These are phyloP conservation scores for Ceratonia siliqua DNA, from an alignment of 306 rosid species.

Conservation along the genomic window DNA sequence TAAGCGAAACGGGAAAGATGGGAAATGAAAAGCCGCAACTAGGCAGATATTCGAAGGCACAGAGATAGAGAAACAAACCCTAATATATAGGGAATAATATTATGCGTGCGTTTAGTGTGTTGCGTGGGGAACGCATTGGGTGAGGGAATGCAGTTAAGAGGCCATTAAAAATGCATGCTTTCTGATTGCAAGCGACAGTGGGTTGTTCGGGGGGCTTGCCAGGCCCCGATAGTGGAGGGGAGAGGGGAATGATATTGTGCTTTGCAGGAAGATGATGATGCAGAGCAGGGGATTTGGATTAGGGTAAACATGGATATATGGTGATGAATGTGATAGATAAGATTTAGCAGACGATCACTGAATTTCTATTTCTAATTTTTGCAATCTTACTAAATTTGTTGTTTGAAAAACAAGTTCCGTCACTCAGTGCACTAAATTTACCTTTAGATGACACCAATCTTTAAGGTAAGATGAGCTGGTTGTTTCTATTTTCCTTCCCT, in stretches of 20 bases:
- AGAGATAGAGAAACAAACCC: slow-evolving; percentile 14
- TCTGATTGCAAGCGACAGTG: not conserved
- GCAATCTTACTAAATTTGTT: not conserved
- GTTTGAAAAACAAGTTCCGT: too few species aligned
- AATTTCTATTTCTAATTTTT: not conserved
- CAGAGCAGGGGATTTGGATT: not conserved
- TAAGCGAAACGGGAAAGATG: not conserved
- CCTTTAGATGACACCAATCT: not conserved
- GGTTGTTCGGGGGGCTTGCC: slow-evolving; percentile 15
- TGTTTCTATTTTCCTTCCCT: not conserved
- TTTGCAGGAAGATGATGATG: not conserved
- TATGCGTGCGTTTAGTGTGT: not conserved
- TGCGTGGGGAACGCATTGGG: slow-evolving; percentile 9
- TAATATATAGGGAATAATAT: not conserved
- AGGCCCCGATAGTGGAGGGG: slow-evolving; percentile 11
- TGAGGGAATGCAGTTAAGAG: not conserved
- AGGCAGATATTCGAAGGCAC: not conserved
- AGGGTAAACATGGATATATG: not conserved
- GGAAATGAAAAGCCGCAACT: not conserved
- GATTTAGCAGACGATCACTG: not conserved
- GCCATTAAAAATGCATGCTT: slow-evolving; percentile 28
- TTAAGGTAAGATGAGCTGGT: not conserved
- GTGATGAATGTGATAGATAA: not conserved
- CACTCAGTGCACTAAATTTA: too few species aligned
- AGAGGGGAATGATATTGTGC: slow-evolving; percentile 7